These are phyloP conservation scores for Elsinoe ampelina DNA, from an alignment of 2,329 filamentous ascomycete species.

Conservation along the genomic window DNA sequence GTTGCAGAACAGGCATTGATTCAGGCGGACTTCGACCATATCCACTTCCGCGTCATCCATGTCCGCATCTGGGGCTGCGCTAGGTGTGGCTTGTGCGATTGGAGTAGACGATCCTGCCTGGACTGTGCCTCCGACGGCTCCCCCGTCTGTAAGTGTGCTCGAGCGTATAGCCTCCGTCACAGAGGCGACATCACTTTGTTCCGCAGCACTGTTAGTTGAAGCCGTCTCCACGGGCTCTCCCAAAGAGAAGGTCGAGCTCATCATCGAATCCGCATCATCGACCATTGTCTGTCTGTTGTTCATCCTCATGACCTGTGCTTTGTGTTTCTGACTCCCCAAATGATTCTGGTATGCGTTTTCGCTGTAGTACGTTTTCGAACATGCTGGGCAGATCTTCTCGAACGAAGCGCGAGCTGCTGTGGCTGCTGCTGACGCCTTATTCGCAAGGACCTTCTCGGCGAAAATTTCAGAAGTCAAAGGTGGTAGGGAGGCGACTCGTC, in stretches of 20 bases:
- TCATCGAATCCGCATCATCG: slow-evolving; percentile 63
- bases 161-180: slow-evolving; percentile 71
- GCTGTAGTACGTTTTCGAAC: slow-evolving; percentile 89
- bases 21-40: slow-evolving; percentile 33
- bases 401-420: slow-evolving; percentile 83
- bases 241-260: slow-evolving; percentile 85
- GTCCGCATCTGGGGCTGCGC: slow-evolving; percentile 15
- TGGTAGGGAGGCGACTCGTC: slow-evolving; percentile 79
- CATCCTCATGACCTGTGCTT: slow-evolving; percentile 50
- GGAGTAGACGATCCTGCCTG: slow-evolving; percentile 10
- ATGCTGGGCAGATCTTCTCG: slow-evolving; percentile 71
- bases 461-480: slow-evolving; percentile 89
- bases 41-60: slow-evolving; percentile 22
- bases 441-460: slow-evolving; percentile 88
- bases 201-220: slow-evolving; percentile 47
- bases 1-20: slow-evolving; percentile 83
- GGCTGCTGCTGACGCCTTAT: slow-evolving; percentile 72
- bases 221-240: slow-evolving; percentile 62
- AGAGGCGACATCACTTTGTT: slow-evolving; percentile 64
- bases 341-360: slow-evolving; percentile 95
- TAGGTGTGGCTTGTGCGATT: slow-evolving; percentile 20
- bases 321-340: slow-evolving; percentile 82
- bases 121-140: slow-evolving; percentile 27
- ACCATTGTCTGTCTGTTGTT: slow-evolving; percentile 43
- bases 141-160: slow-evolving; percentile 44